Percentiles rank a stretch among this genome's conserved stretches.
Evolutionary conservation across 2,329 filamentous ascomycete genomes (phyloP).

Genomic region (Penicillium sp.): DNA sequence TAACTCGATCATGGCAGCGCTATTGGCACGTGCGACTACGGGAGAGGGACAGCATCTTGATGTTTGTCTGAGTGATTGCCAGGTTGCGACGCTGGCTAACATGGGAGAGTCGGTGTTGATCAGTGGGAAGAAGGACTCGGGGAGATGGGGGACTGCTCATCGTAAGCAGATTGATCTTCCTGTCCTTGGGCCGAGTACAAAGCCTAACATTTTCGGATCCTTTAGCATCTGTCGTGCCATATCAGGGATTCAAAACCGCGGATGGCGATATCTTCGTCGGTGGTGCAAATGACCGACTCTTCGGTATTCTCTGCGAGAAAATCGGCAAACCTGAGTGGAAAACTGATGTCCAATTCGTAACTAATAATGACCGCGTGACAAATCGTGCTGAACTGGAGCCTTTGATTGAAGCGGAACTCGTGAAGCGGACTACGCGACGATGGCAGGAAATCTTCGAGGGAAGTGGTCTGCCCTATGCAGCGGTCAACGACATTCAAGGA

Average conservation of each 20-base stretch:
- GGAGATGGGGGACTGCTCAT: constrained; percentile 94
- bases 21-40: constrained; percentile 73
- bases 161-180: constrained; percentile 57
- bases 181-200: not conserved
- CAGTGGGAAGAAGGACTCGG: constrained; percentile 81
- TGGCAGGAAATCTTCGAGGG: constrained; percentile 87
- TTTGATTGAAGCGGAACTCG: constrained; percentile 76
- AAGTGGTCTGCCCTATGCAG: constrained; percentile 87
- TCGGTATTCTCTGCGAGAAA: constrained; percentile 63
- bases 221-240: constrained; percentile 89
- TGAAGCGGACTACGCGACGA: constrained; percentile 77
- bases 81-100: constrained; percentile 92
- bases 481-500: constrained; percentile 90
- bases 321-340: constrained; percentile 64
- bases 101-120: constrained; percentile 90
- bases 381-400: constrained; percentile 76
- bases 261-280: constrained; percentile 68
- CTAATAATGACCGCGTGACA: constrained; percentile 63
- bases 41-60: constrained; percentile 90
- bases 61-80: constrained; percentile 88
- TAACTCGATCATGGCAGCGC: constrained; percentile 91
- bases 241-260: constrained; percentile 74
- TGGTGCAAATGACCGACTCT: constrained; percentile 67
- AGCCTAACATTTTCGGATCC: not conserved
- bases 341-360: constrained; percentile 60